Percentiles rank a stretch among this genome's conserved stretches.
These are phyloP conservation scores for Opeltia flavorubescens DNA, from an alignment of 495 filamentous ascomycete species.

Conservation along the genomic window DNA sequence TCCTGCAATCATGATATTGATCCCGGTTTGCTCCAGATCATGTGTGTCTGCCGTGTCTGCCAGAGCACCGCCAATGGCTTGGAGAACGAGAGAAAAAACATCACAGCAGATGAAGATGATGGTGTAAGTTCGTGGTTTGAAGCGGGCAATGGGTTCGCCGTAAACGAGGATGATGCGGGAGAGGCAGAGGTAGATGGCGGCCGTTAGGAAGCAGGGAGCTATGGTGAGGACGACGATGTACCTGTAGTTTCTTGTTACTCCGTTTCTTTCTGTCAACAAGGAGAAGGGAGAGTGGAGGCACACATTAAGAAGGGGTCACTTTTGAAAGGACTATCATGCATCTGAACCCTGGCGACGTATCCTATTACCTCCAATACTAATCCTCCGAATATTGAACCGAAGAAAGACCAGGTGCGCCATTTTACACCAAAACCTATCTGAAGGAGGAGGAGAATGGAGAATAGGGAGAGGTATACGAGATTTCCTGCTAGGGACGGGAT, in stretches of 20 bases:
- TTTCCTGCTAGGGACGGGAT: slow-evolving; percentile 25
- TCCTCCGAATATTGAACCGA: slow-evolving; percentile 17
- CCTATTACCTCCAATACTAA: slow-evolving; percentile 24
- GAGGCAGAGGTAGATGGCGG: slow-evolving; percentile 51
- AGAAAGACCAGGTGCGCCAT: slow-evolving; percentile 21
- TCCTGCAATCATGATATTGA: slow-evolving; percentile 54
- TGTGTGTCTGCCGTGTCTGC: slow-evolving; percentile 31
- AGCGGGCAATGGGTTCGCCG: slow-evolving; percentile 45
- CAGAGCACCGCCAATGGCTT: slow-evolving; percentile 49
- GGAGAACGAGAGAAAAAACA: slow-evolving; percentile 45
- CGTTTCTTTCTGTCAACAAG: neutral
- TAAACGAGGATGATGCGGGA: slow-evolving; percentile 43
- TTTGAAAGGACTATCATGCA: slow-evolving; percentile 23
- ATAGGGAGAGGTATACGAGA: slow-evolving; percentile 21
- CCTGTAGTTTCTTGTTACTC: slow-evolving; percentile 1
- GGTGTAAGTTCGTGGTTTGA: slow-evolving; percentile 35
- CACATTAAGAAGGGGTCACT: slow-evolving; percentile 21
- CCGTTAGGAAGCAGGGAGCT: slow-evolving; percentile 49
- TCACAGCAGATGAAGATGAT: slow-evolving; percentile 45
- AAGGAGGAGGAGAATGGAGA: slow-evolving; percentile 15
- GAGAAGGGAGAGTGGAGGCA: neutral
- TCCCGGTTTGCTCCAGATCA: slow-evolving; percentile 26
- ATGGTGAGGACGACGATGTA: slow-evolving; percentile 45
- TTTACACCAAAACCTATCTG: slow-evolving; percentile 19
- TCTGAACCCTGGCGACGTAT: slow-evolving; percentile 20